Evolutionary conservation across 139 green algal genomes (phyloP).

Genomic region (Chlamydomonas urium): DNA sequence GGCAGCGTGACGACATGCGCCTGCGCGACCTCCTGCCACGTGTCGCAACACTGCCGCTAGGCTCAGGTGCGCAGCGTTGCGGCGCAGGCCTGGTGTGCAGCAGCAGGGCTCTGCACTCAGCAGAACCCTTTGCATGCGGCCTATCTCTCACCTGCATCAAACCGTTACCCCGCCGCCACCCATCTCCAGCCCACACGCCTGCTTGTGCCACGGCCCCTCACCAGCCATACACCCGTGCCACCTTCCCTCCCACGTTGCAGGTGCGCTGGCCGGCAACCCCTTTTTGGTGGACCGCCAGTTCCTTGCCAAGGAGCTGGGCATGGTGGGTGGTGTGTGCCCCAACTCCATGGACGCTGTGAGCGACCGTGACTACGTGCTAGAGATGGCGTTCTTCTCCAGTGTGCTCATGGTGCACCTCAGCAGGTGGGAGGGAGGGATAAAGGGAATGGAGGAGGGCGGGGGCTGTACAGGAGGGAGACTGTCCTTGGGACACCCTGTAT

Average conservation of each 20-base stretch:
- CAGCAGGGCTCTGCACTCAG: not conserved
- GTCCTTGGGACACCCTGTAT: too few species aligned
- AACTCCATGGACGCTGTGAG: slow-evolving; percentile 97
- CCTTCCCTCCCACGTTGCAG: slow-evolving; percentile 17
- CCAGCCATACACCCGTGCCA: too few species aligned
- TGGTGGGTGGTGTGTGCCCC: slow-evolving; percentile 50
- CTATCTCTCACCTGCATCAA: too few species aligned
- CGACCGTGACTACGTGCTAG: slow-evolving; percentile 93
- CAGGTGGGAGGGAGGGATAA: slow-evolving; percentile 21
- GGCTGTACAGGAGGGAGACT: too few species aligned
- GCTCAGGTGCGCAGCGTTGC: slow-evolving; percentile 44
- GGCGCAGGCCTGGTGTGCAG: not conserved
- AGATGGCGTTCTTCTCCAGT: slow-evolving; percentile 80
- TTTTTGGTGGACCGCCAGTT: slow-evolving; percentile 84
- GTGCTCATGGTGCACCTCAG: slow-evolving; percentile 83
- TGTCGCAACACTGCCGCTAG: slow-evolving; percentile 85
- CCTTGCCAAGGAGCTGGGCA: slow-evolving; percentile 39
- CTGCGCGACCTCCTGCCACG: slow-evolving; percentile 83
- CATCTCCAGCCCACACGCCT: too few species aligned
- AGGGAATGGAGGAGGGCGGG: too few species aligned
- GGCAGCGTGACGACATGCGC: slow-evolving; percentile 91
- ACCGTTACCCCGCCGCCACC: too few species aligned
- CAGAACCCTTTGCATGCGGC: too few species aligned
- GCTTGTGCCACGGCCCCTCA: too few species aligned
- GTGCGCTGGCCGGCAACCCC: slow-evolving; percentile 90